Evolutionary conservation across 108 stramenopile species (phyloP).

Genomic region (Pseudonitzschia pungens): DNA sequence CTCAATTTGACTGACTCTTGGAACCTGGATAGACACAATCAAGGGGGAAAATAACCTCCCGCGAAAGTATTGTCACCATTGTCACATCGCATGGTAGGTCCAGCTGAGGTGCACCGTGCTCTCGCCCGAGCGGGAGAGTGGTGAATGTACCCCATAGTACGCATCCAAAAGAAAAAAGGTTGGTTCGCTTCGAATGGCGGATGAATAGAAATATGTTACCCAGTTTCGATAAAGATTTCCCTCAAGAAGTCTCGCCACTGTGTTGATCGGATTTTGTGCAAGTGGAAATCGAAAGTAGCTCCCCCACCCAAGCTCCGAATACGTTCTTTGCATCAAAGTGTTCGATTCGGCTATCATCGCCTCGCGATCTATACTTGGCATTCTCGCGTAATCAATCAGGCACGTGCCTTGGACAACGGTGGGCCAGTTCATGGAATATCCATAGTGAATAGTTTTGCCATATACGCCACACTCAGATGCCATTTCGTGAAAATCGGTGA

Average conservation of each 20-base stretch:
- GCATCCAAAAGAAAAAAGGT: too few species aligned
- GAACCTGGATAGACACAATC: too few species aligned
- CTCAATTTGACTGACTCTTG: too few species aligned
- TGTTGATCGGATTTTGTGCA: constrained; percentile 36
- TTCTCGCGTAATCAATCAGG: constrained; percentile 28
- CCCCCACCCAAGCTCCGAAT: constrained; percentile 13
- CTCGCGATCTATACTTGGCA: too few species aligned
- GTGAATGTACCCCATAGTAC: neutral
- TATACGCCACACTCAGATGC: constrained; percentile 19
- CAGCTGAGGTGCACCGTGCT: constrained; percentile 30
- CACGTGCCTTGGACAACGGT: constrained; percentile 16
- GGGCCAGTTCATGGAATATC: constrained; percentile 42
- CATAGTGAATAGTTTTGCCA: constrained; percentile 29
- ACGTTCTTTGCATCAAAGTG: neutral
- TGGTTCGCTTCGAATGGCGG: neutral
- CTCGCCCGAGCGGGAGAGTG: constrained; percentile 22
- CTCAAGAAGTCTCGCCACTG: constrained; percentile 15
- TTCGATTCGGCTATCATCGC: neutral
- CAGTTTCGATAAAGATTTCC: neutral
- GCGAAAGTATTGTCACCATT: too few species aligned
- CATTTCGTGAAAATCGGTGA: constrained; percentile 21
- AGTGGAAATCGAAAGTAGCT: constrained; percentile 28
- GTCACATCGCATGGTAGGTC: constrained; percentile 35
- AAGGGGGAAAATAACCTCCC: too few species aligned
- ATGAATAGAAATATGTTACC: neutral